A percentile compares a stretch with the other conserved stretches of the same genome.
Evolutionary conservation across 176 grass and related monocot genomes (phyloP).

Genomic region (Lolium rigidum): DNA sequence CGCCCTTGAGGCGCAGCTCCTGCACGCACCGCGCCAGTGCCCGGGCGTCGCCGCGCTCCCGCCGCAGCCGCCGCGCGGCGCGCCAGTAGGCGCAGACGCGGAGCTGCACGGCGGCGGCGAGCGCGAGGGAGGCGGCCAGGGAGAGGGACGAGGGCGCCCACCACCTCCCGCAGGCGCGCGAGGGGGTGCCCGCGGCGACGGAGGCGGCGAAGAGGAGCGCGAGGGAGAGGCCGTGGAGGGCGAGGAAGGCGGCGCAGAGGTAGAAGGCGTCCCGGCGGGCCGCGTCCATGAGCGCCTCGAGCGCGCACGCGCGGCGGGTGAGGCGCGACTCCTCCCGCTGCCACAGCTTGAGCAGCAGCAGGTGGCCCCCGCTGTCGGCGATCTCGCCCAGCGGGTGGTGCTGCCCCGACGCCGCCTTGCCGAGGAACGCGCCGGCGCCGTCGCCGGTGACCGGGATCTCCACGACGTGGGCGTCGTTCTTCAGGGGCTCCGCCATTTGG

Average conservation of each 20-base stretch:
- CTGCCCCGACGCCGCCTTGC: slow-evolving; percentile 26
- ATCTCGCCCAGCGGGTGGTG: slow-evolving; percentile 79
- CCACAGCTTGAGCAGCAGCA: slow-evolving; percentile 89
- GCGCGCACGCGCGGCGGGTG: slow-evolving; percentile 54
- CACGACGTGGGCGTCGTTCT: slow-evolving; percentile 48
- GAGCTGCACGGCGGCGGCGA: slow-evolving; percentile 70
- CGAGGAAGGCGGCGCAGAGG: slow-evolving; percentile 86
- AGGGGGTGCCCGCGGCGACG: neutral
- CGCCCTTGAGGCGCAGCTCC: slow-evolving; percentile 83
- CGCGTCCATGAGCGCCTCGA: slow-evolving; percentile 68
- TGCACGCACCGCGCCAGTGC: slow-evolving; percentile 69
- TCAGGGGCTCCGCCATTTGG: slow-evolving; percentile 28
- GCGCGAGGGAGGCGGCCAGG: slow-evolving; percentile 67
- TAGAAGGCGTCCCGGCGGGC: slow-evolving; percentile 75
- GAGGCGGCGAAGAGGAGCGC: slow-evolving; percentile 80
- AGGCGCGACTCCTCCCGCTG: slow-evolving; percentile 81
- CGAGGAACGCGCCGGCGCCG: slow-evolving; percentile 26
- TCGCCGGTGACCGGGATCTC: slow-evolving; percentile 53
- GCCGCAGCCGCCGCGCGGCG: slow-evolving; percentile 51
- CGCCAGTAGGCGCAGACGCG: slow-evolving; percentile 72
- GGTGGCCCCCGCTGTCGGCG: slow-evolving; percentile 74
- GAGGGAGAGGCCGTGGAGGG: slow-evolving; percentile 82
- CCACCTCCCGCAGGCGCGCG: slow-evolving; percentile 60
- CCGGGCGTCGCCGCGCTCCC: slow-evolving; percentile 69
- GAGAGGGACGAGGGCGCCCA: slow-evolving; percentile 78